Conservation (phyloP, 768 basidiomycete species). For the Leccinum incarnatum region DNA sequence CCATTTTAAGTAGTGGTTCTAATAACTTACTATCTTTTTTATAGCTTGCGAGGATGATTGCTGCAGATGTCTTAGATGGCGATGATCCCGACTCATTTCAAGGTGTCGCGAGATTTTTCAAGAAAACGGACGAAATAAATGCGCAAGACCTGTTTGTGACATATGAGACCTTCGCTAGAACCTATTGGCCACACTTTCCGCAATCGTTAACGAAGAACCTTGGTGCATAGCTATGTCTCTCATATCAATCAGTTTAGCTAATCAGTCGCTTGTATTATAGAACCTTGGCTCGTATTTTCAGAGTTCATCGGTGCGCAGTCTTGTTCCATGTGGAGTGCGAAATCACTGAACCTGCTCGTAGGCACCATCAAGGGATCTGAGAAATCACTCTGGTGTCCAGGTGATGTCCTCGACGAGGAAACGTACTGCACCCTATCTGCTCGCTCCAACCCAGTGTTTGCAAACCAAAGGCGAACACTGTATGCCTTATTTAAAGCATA, state of each 20-base stretch:
- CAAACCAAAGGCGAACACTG: slow-evolving; percentile 43
- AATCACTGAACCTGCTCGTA: background rate
- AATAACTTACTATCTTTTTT: background rate
- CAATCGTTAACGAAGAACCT: slow-evolving; percentile 44
- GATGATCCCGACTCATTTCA: slow-evolving; percentile 2
- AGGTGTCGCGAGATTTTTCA: slow-evolving; percentile 13
- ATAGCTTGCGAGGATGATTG: slow-evolving; percentile 29
- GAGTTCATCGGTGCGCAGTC: slow-evolving; percentile 57
- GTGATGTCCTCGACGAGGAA: slow-evolving; percentile 40
- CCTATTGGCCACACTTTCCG: slow-evolving; percentile 62
- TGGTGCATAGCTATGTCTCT: background rate
- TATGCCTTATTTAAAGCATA: slow-evolving; percentile 58
- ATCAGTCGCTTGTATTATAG: slow-evolving; percentile 18
- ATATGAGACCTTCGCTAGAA: slow-evolving; percentile 44
- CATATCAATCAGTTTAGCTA: background rate
- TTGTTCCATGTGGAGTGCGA: background rate
- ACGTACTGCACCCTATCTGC: slow-evolving; percentile 49
- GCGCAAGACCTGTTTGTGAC: slow-evolving; percentile 35
- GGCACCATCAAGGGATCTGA: slow-evolving; percentile 74
- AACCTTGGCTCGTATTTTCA: slow-evolving; percentile 59
- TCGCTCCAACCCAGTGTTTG: slow-evolving; percentile 54
- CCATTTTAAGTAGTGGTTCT: background rate
- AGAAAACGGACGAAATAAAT: slow-evolving; percentile 13
- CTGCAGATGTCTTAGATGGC: slow-evolving; percentile 17
- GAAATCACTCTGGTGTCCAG: slow-evolving; percentile 35